These are phyloP conservation scores for Xylaria sp. DNA, from an alignment of 2,329 filamentous ascomycete species.

Conservation along the genomic window DNA sequence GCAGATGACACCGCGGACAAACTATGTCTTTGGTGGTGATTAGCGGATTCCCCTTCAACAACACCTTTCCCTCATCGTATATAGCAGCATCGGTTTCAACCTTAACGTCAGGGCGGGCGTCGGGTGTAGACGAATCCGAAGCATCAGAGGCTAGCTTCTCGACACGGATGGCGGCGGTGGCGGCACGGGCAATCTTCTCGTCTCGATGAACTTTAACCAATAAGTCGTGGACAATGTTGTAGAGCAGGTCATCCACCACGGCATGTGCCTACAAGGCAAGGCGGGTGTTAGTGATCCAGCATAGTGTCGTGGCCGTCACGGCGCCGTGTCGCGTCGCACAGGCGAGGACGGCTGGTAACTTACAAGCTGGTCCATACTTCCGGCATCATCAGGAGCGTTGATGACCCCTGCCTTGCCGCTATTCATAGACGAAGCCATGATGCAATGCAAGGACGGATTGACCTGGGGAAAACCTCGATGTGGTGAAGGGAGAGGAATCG, in stretches of 20 bases:
- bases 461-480: constrained; percentile 19
- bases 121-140: constrained; percentile 58
- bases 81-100: constrained; percentile 71
- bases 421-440: constrained; percentile 33
- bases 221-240: constrained; percentile 78
- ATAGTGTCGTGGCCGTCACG: constrained; percentile 10
- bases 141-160: constrained; percentile 65
- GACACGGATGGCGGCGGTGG: constrained; percentile 67
- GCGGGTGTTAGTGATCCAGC: constrained; percentile 14
- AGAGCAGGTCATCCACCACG: constrained; percentile 75
- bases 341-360: constrained; percentile 41
- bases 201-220: constrained; percentile 76
- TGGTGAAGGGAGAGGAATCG: constrained; percentile 13
- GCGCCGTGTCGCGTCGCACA: constrained; percentile 23
- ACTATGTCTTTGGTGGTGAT: constrained; percentile 73
- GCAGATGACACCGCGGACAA: constrained; percentile 76
- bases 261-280: constrained; percentile 57
- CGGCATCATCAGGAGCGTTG: constrained; percentile 57
- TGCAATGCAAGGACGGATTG: constrained; percentile 25
- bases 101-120: constrained; percentile 60
- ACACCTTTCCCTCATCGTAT: constrained; percentile 72
- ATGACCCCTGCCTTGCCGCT: constrained; percentile 58
- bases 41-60: constrained; percentile 74
- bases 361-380: constrained; percentile 65
- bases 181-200: constrained; percentile 75